Percentiles rank a stretch among this genome's conserved stretches.
Evolutionary conservation across 352 stramenopile genomes (phyloP).

Genomic region (Nothophytophthora sp.): DNA sequence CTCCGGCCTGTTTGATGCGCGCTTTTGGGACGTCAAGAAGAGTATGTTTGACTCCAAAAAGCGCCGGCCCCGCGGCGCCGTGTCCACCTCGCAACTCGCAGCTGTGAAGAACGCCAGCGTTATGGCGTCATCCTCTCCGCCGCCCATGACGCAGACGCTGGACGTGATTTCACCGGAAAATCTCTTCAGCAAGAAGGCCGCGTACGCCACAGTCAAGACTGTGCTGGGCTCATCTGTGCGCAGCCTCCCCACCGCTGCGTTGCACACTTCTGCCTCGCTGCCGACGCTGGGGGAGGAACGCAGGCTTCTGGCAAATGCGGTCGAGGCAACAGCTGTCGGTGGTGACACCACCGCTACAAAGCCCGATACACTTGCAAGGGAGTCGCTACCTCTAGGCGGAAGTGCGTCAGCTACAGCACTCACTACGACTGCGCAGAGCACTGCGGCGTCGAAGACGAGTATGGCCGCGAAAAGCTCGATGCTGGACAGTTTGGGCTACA

Average conservation of each 20-base stretch:
- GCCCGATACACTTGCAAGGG: background rate
- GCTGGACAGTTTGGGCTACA: slow-evolving; percentile 26
- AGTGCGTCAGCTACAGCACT: background rate
- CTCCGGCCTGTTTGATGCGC: slow-evolving; percentile 47
- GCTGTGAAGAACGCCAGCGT: slow-evolving; percentile 53
- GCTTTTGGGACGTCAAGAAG: slow-evolving; percentile 74
- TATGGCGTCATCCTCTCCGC: slow-evolving; percentile 21
- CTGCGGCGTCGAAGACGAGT: slow-evolving; percentile 1
- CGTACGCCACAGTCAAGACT: slow-evolving; percentile 60
- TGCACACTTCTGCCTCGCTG: slow-evolving; percentile 31
- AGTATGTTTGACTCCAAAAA: slow-evolving; percentile 55
- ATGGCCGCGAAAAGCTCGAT: slow-evolving; percentile 20
- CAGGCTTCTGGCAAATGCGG: background rate
- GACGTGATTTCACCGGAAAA: slow-evolving; percentile 70
- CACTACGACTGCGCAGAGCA: background rate
- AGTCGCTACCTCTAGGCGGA: slow-evolving; percentile 1
- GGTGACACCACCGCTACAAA: slow-evolving; percentile 3
- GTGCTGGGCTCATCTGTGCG: slow-evolving; percentile 62
- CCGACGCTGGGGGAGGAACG: slow-evolving; percentile 23
- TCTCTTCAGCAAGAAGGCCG: slow-evolving; percentile 64
- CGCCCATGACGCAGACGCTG: slow-evolving; percentile 34
- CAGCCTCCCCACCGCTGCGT: slow-evolving; percentile 35
- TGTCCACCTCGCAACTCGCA: slow-evolving; percentile 46
- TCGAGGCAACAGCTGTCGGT: background rate
- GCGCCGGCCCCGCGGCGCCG: slow-evolving; percentile 34